phyloP scores from a whole-genome alignment of 805 yeast species.

The Wickerhamiella hasegawae region DNA sequence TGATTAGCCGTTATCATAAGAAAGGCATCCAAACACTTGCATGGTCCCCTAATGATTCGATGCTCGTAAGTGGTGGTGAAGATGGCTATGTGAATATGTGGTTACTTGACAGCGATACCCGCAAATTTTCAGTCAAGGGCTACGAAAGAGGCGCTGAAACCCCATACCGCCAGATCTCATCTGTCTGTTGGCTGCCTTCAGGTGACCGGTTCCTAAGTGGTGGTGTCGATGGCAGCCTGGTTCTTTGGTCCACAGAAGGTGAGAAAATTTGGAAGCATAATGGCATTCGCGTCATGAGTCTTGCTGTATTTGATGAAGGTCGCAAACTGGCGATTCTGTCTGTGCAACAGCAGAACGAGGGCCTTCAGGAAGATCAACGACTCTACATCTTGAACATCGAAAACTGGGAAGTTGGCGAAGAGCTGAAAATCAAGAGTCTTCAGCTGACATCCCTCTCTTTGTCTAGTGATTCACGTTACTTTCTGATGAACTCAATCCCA shows the following conservation, averaged over 20 bases:
- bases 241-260: conserved; percentile 28
- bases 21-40: conserved; percentile 36
- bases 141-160: not conserved
- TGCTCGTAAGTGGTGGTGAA: conserved; percentile 53
- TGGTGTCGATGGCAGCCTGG: conserved; percentile 55
- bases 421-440: not conserved
- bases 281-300: conserved; percentile 41
- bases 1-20: conserved; percentile 14
- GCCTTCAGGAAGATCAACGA: too few species aligned
- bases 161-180: conserved; percentile 18
- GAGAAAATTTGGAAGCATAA: conserved; percentile 19
- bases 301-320: conserved; percentile 52
- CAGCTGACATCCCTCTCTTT: conserved; percentile 3
- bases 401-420: not conserved
- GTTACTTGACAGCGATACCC: conserved; percentile 33
- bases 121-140: conserved; percentile 8
- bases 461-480: not conserved
- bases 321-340: conserved; percentile 20
- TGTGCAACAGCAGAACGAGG: not conserved
- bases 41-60: conserved; percentile 62
- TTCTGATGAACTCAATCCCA: conserved; percentile 1
- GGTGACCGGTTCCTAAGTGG: conserved; percentile 47
- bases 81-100: conserved; percentile 59
- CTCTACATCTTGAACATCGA: conserved; percentile 2
- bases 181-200: conserved; percentile 58